Conservation (phyloP, 495 filamentous ascomycete genomes). For the Penicillium steckii region DNA sequence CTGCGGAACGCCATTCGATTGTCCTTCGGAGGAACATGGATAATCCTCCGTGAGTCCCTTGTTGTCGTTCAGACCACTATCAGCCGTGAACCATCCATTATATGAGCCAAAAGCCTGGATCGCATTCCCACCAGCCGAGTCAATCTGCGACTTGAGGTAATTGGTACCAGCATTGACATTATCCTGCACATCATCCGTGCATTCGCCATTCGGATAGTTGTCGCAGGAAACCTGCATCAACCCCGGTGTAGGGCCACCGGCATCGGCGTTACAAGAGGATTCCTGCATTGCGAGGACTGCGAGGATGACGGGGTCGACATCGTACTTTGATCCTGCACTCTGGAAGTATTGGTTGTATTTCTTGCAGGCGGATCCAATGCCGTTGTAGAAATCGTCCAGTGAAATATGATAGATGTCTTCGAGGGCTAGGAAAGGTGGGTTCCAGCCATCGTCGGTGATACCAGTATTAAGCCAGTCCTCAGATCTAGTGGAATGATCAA, state of each 20-base stretch:
- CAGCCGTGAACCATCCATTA: conserved; percentile 33
- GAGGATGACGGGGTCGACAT: conserved; percentile 32
- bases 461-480: conserved; percentile 38
- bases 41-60: conserved; percentile 29
- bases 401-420: conserved; percentile 27
- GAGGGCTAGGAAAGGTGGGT: conserved; percentile 29
- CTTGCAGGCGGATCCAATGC: conserved; percentile 23
- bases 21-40: conserved; percentile 30
- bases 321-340: conserved; percentile 23
- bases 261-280: conserved; percentile 34
- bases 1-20: conserved; percentile 29
- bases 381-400: conserved; percentile 23
- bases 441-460: conserved; percentile 28
- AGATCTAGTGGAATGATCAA: conserved; percentile 7
- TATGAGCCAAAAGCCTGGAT: conserved; percentile 31
- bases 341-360: conserved; percentile 36
- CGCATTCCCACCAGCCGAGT: conserved; percentile 25
- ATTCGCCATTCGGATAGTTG: conserved; percentile 33
- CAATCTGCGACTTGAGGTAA: conserved; percentile 22
- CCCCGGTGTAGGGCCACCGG: conserved; percentile 31
- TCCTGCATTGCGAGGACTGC: conserved; percentile 39
- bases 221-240: conserved; percentile 37
- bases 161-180: conserved; percentile 36
- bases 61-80: conserved; percentile 18
- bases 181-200: conserved; percentile 32